phyloP scores from a whole-genome alignment of 2,329 filamentous ascomycete genomes.

The Neonectria ditissima region DNA sequence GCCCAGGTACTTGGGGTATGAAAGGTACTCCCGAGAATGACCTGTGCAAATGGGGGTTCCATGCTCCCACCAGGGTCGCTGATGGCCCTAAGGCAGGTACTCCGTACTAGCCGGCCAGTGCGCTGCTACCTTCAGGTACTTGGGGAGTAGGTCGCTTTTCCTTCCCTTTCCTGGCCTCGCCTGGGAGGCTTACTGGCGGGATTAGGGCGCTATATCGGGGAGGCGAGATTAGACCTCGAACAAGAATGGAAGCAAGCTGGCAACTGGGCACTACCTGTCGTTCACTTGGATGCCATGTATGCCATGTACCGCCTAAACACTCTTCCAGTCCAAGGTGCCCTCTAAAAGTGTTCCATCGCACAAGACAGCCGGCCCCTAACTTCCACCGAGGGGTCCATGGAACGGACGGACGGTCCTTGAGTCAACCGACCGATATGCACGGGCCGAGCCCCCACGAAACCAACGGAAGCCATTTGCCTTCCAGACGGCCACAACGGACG shows the following conservation, averaged over 20 bases:
- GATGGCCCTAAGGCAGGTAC: conserved; percentile 9
- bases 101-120: conserved; percentile 11
- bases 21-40: background rate
- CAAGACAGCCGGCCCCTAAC: too few relatives aligned
- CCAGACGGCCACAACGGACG: conserved; percentile 1
- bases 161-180: conserved; percentile 10
- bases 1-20: too few relatives aligned
- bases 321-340: background rate
- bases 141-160: background rate
- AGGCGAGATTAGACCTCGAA: conserved; percentile 39
- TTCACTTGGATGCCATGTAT: background rate
- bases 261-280: background rate
- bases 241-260: conserved; percentile 9
- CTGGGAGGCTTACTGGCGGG: conserved; percentile 8
- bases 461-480: conserved; percentile 9
- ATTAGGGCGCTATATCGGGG: conserved; percentile 19
- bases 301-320: background rate
- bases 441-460: conserved; percentile 6
- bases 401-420: background rate
- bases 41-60: background rate
- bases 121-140: background rate
- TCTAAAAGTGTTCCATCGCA: too few relatives aligned
- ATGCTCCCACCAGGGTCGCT: background rate
- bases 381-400: too few relatives aligned
- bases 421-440: conserved; percentile 20